Conservation (phyloP, 1,139 yeast genomes). For the Geotrichum phurueaensis region DNA sequence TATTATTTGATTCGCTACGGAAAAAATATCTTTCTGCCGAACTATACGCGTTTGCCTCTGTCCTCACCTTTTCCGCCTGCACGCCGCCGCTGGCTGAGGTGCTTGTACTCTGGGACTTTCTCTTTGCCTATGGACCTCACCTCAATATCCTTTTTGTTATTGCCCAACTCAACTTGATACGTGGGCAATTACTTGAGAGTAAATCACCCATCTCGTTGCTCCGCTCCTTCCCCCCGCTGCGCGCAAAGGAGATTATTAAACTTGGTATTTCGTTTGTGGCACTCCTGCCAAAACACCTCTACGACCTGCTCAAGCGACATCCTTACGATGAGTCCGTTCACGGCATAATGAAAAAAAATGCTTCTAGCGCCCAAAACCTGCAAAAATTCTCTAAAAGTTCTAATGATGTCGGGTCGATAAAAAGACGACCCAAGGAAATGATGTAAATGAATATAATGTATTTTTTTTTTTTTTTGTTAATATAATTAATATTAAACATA, state of each 20-base stretch:
- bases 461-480: too few species aligned
- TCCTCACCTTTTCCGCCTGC: slow-evolving; percentile 80
- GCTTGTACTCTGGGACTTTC: slow-evolving; percentile 78
- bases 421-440: background rate
- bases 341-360: slow-evolving; percentile 20
- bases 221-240: slow-evolving; percentile 62
- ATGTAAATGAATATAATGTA: background rate
- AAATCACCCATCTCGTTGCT: slow-evolving; percentile 68
- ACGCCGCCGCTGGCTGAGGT: slow-evolving; percentile 80
- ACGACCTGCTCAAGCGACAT: slow-evolving; percentile 66
- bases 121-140: slow-evolving; percentile 88
- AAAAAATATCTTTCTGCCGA: slow-evolving; percentile 69
- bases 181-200: slow-evolving; percentile 54
- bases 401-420: background rate
- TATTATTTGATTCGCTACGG: slow-evolving; percentile 53
- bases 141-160: slow-evolving; percentile 79
- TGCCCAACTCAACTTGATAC: slow-evolving; percentile 69
- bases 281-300: slow-evolving; percentile 61
- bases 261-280: slow-evolving; percentile 77
- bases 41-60: slow-evolving; percentile 84
- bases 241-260: slow-evolving; percentile 67
- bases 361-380: background rate
- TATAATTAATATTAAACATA: background rate
- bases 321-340: slow-evolving; percentile 45
- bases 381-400: background rate